Percentiles rank a stretch among this genome's conserved stretches.
Evolutionary conservation across 2,329 filamentous ascomycete genomes (phyloP).

Genomic region (Phaeosphaeria sp.): DNA sequence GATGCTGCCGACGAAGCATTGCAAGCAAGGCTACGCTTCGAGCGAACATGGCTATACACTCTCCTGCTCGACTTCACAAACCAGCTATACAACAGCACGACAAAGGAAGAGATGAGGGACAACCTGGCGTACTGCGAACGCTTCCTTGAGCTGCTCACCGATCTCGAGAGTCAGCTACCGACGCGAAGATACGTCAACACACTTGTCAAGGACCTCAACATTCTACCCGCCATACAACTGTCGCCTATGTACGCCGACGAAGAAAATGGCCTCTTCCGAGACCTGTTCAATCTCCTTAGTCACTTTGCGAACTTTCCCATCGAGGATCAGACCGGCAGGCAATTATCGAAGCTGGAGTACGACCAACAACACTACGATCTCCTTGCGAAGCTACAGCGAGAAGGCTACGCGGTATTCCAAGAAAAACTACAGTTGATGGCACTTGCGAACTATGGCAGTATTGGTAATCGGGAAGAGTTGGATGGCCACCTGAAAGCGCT

Average conservation of each 20-base stretch:
- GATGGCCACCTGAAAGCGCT: slow-evolving; percentile 75
- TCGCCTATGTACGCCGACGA: slow-evolving; percentile 81
- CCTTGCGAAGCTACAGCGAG: slow-evolving; percentile 80
- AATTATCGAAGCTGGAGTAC: slow-evolving; percentile 74
- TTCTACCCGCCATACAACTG: slow-evolving; percentile 77
- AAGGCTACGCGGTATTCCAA: slow-evolving; percentile 78
- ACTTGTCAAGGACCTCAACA: slow-evolving; percentile 82
- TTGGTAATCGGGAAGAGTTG: slow-evolving; percentile 81
- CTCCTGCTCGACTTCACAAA: slow-evolving; percentile 83
- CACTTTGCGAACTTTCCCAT: slow-evolving; percentile 91
- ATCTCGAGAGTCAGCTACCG: slow-evolving; percentile 90
- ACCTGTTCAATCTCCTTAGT: slow-evolving; percentile 78
- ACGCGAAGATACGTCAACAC: slow-evolving; percentile 94
- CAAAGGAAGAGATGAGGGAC: slow-evolving; percentile 56
- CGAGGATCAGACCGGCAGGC: slow-evolving; percentile 85
- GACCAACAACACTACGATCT: slow-evolving; percentile 80
- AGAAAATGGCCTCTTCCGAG: slow-evolving; percentile 77
- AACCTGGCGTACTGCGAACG: slow-evolving; percentile 85
- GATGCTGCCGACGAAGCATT: slow-evolving; percentile 82
- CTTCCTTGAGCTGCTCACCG: slow-evolving; percentile 89
- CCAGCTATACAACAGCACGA: slow-evolving; percentile 65
- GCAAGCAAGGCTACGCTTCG: slow-evolving; percentile 84
- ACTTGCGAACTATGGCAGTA: slow-evolving; percentile 88
- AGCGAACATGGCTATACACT: slow-evolving; percentile 91
- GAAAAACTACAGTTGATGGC: slow-evolving; percentile 90